Evolutionary conservation across 306 rosid species (phyloP).

Genomic region (Trifolium subterraneum): DNA sequence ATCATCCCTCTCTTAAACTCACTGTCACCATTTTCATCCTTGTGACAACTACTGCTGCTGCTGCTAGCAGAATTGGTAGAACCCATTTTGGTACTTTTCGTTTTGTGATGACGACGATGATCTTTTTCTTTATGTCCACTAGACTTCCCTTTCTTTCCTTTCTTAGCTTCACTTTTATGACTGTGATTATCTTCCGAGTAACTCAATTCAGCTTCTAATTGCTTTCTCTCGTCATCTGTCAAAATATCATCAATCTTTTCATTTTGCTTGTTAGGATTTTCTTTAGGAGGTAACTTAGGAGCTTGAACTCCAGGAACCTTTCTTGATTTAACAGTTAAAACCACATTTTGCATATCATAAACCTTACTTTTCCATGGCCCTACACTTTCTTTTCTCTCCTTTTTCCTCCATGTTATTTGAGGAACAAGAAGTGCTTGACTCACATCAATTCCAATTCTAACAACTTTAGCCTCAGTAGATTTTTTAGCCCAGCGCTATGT

Average conservation of each 20-base stretch:
- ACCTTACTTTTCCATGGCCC: conserved; percentile 90
- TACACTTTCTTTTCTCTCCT: conserved; percentile 79
- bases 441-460: conserved; percentile 78
- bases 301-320: conserved; percentile 74
- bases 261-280: conserved; percentile 49
- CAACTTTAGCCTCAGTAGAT: conserved; percentile 53
- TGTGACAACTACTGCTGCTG: conserved; percentile 50
- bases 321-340: conserved; percentile 68
- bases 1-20: conserved; percentile 77
- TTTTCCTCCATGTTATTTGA: conserved; percentile 83
- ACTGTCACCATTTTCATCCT: conserved; percentile 54
- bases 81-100: conserved; percentile 47
- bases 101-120: conserved; percentile 57
- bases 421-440: conserved; percentile 85
- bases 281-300: conserved; percentile 53
- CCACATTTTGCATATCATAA: conserved; percentile 89
- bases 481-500: too few species aligned
- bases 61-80: conserved; percentile 43
- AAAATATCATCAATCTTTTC: conserved; percentile 63
- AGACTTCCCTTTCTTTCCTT: conserved; percentile 72
- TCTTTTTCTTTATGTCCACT: conserved; percentile 71
- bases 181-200: conserved; percentile 58
- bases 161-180: conserved; percentile 46
- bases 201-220: conserved; percentile 72
- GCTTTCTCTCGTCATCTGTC: conserved; percentile 82